phyloP scores from a whole-genome alignment of 1,139 yeast species.

The Lodderomyces beijingensis region DNA sequence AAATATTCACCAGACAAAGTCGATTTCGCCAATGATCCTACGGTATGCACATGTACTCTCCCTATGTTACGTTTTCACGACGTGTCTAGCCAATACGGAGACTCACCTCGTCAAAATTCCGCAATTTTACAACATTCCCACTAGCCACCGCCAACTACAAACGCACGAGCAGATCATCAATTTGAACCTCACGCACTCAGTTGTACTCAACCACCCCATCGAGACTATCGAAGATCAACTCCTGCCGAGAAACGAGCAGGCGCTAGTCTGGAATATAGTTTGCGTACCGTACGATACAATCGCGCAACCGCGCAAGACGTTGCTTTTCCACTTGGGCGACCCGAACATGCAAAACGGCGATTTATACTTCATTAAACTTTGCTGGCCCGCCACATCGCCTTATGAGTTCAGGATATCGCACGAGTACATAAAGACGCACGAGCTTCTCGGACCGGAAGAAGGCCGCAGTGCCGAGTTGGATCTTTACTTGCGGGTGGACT shows the following conservation, averaged over 20 bases:
- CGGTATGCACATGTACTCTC: too few relatives aligned
- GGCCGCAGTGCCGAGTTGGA: slow-evolving; percentile 18
- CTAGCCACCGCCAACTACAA: slow-evolving; percentile 10
- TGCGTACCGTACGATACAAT: slow-evolving; percentile 15
- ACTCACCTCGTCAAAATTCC: slow-evolving; percentile 31
- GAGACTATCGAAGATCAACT: slow-evolving; percentile 11
- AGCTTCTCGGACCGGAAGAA: slow-evolving; percentile 4
- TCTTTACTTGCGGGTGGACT: slow-evolving; percentile 26
- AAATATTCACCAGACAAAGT: too few relatives aligned
- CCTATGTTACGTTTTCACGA: too few relatives aligned
- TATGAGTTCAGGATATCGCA: slow-evolving; percentile 25
- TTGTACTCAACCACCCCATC: slow-evolving; percentile 31
- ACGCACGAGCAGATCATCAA: too few relatives aligned
- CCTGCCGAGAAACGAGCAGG: background rate
- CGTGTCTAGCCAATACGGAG: slow-evolving; percentile 35
- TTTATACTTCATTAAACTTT: slow-evolving; percentile 31
- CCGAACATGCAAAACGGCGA: slow-evolving; percentile 30
- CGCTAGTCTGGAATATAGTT: slow-evolving; percentile 7
- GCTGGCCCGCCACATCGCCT: slow-evolving; percentile 45
- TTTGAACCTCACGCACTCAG: slow-evolving; percentile 25
- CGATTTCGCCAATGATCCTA: too few relatives aligned
- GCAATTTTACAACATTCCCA: slow-evolving; percentile 33
- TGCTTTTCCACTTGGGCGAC: slow-evolving; percentile 33
- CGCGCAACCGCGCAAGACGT: slow-evolving; percentile 12
- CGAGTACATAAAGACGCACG: slow-evolving; percentile 16